Conservation (phyloP, 2,329 filamentous ascomycete species). For the Ilyonectria robusta region DNA sequence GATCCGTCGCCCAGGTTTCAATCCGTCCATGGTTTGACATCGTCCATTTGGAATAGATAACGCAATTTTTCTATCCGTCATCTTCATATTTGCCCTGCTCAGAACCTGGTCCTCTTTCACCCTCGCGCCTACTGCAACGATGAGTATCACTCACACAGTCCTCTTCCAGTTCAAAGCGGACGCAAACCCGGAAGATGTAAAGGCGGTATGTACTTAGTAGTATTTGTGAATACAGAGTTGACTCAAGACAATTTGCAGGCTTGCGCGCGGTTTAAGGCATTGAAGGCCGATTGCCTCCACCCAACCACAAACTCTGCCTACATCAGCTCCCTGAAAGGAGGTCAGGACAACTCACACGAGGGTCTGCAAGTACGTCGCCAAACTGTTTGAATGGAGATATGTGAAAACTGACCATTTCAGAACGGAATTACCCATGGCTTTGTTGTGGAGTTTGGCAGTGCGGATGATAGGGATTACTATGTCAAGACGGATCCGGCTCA, state of each 20-base stretch:
- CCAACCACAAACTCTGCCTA: constrained; percentile 72
- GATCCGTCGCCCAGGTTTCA: too few species aligned
- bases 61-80: too few species aligned
- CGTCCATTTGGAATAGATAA: too few species aligned
- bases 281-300: constrained; percentile 74
- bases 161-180: constrained; percentile 75
- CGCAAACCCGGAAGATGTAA: constrained; percentile 62
- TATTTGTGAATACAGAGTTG: not conserved
- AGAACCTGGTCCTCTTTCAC: not conserved
- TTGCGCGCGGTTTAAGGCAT: constrained; percentile 56
- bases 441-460: constrained; percentile 75
- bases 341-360: constrained; percentile 74
- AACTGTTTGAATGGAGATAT: not conserved
- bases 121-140: constrained; percentile 14
- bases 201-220: constrained; percentile 63
- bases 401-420: constrained; percentile 51
- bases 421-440: constrained; percentile 78
- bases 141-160: constrained; percentile 74
- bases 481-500: constrained; percentile 75
- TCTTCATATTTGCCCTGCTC: too few species aligned
- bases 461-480: constrained; percentile 78
- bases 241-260: constrained; percentile 41
- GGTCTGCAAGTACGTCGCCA: constrained; percentile 65
- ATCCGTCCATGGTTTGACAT: too few species aligned
- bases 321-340: constrained; percentile 70